Evolutionary conservation across 2,329 filamentous ascomycete genomes (phyloP), one percentile per base, ranked within the genome.

Genomic region (Fusarium albosuccineum): DNA sequence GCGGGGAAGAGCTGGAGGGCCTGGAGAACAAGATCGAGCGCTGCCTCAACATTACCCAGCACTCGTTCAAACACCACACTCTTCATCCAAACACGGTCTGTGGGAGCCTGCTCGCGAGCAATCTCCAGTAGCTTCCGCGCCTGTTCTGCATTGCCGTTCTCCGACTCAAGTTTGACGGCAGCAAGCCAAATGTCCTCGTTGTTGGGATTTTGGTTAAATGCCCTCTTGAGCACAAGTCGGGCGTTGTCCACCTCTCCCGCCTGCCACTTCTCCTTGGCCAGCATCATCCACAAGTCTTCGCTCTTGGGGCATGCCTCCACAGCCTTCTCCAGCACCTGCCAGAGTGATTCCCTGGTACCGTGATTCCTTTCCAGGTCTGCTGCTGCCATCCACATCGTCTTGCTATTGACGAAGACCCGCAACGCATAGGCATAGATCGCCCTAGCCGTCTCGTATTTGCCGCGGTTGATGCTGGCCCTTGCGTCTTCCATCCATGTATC

Each of bases 131-230:
- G 87, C 63, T 91, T 88, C 44, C 94, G 86, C 1, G 96, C 96
- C 75, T 96, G 89, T 37, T 94, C 91, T 40, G 88, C 90, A 73
- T 97, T 89, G 42, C 90, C 87, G 64, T 93, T 95, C 74, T 98
- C 94, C 1, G 96, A 93, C 80, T 99, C 96, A 30, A 99, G 88
- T 78, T 97, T 97, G 68, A 99, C 96, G 45, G 96, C 96, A 14
- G 94, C 92, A 48, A 97, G 89, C 91, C 96, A 99, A 69, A 99
- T 97, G 77, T 98, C 94, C 79, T 99, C 96, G 80, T 97, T 97
- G 78, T 97, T 94, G 1, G 93, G 93, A 73, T 98, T 97, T 76
- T 97, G 93, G 71, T 95, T 91, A 84, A 99, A 99, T 6, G 95
- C 96, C 66, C 91, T 89, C 29, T 90, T 95, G 14, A 99, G 87